Conservation (phyloP, 768 basidiomycete genomes). For the Strobilomyces confusus region DNA sequence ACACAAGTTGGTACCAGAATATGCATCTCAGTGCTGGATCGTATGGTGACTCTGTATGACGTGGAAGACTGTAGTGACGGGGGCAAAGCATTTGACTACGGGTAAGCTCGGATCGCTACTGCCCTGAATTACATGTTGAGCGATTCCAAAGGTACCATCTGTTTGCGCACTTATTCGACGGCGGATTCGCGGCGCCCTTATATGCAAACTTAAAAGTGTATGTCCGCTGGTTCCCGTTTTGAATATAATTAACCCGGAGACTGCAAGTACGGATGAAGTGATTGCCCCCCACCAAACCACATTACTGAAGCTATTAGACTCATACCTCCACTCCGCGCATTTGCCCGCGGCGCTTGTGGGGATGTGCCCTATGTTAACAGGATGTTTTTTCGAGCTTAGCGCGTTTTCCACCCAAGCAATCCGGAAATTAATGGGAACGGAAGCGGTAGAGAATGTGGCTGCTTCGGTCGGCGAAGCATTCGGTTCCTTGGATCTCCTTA, state of each 20-base stretch:
- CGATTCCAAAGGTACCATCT: conserved; percentile 53
- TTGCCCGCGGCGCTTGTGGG: conserved; percentile 36
- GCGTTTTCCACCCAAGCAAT: conserved; percentile 55
- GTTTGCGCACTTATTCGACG: conserved; percentile 59
- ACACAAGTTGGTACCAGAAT: conserved; percentile 58
- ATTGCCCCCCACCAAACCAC: conserved; percentile 83
- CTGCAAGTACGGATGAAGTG: conserved; percentile 57
- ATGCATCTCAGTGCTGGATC: conserved; percentile 65
- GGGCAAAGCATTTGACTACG: conserved; percentile 71
- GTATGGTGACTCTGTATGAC: conserved; percentile 68
- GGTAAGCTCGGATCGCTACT: conserved; percentile 39
- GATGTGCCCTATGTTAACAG: conserved; percentile 57
- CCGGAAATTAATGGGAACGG: conserved; percentile 39
- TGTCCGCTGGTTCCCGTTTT: conserved; percentile 20
- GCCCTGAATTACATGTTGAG: conserved; percentile 7
- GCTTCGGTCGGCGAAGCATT: conserved; percentile 3
- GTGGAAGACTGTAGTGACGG: conserved; percentile 60
- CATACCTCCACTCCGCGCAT: conserved; percentile 63
- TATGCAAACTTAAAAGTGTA: conserved; percentile 63
- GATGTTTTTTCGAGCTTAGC: conserved; percentile 57
- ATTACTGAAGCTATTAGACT: conserved; percentile 84
- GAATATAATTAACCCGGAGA: conserved; percentile 7
- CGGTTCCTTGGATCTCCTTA: conserved; percentile 55
- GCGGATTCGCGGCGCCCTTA: conserved; percentile 52
- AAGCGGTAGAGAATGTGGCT: conserved; percentile 8